These are phyloP conservation scores for Grifola frondosa DNA, from an alignment of 1,284 basidiomycete genomes.

Conservation along the genomic window DNA sequence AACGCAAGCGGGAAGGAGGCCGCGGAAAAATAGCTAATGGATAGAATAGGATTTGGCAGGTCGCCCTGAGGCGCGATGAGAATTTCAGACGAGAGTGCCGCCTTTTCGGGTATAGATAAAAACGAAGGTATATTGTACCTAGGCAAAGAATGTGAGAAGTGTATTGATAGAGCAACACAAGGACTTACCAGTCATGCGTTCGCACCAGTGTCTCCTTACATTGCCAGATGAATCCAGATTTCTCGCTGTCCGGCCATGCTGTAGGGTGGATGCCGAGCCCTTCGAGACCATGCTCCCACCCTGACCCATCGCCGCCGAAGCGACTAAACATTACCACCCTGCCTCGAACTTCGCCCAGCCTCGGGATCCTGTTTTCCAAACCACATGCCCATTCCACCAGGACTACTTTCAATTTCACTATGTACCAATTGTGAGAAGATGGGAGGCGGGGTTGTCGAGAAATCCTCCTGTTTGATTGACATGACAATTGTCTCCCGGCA, in stretches of 20 bases:
- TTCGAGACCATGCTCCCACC: constrained; percentile 64
- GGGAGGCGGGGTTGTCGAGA: constrained; percentile 39
- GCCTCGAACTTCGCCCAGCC: constrained; percentile 78
- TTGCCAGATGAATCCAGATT: constrained; percentile 73
- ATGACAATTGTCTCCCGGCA: constrained; percentile 75
- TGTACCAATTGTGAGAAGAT: constrained; percentile 68
- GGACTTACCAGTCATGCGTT: constrained; percentile 78
- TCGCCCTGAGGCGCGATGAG: constrained; percentile 45
- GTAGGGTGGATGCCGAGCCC: constrained; percentile 81
- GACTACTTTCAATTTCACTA: constrained; percentile 55
- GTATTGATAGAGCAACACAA: neutral
- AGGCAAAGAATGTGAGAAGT: constrained; percentile 4
- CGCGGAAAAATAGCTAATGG: constrained; percentile 80
- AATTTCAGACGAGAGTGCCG: constrained; percentile 50
- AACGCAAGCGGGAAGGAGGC: constrained; percentile 77
- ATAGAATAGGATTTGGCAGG: constrained; percentile 47
- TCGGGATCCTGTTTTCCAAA: constrained; percentile 79
- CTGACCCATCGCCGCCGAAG: constrained; percentile 66
- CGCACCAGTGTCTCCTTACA: constrained; percentile 66
- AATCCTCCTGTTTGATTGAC: constrained; percentile 86
- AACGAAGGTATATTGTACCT: constrained; percentile 81
- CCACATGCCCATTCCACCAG: constrained; percentile 69
- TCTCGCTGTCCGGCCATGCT: constrained; percentile 76
- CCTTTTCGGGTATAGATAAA: constrained; percentile 78
- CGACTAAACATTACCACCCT: constrained; percentile 81